Evolutionary conservation across 768 basidiomycete genomes (phyloP), one percentile per base, ranked within the genome.

Genomic region (Pulveroboletus ravenelii): DNA sequence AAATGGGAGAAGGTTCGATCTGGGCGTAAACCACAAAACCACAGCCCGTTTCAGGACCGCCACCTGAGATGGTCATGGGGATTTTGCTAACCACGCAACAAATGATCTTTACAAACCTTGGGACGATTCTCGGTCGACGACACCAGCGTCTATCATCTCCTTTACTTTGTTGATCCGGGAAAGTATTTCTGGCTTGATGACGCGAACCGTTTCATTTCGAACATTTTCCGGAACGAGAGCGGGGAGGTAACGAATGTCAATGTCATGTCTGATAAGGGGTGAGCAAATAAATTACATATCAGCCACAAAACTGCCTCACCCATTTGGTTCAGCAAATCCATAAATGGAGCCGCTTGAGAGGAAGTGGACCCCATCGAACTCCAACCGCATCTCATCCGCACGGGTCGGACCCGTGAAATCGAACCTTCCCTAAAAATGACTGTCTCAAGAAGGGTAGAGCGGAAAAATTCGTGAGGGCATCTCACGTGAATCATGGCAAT

Each of bases 341-440:
- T 83, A 88, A n/a, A 93, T 77, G 0, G 86, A 78, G 0, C 89
- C 89, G 48, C 86, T 85, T 23, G 74, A 64, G 10, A 87, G 57
- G 61, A 89, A 84, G 65, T 91, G 89, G 20, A 91, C 72, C 1
- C 86, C 89, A 62, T 86, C 84, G 54, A 92, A 83, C 52, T 90
- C 85, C 2, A 90, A 68, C 31, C 78, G 74, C 38, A 89, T 64
- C 42, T 86, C 83, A 41, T 82, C 81, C 0, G 72, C 65, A 5
- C 66, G 76, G n/a, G 65, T 63, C 7, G 71, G 59, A 55, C 84
- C 78, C 13, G 74, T 75, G n/a, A 89, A 61, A 52, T 90, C 88
- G 20, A 89, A 73, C 54, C 78, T 82, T 32, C 88, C 89, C 88
- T 90, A 52, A 30, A 49, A 1, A 23, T 10, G 6, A 13, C 10